Evolutionary conservation across 148 eudicot species (phyloP), one percentile per base, ranked within the genome.

Genomic region (Rhododendron simsii): DNA sequence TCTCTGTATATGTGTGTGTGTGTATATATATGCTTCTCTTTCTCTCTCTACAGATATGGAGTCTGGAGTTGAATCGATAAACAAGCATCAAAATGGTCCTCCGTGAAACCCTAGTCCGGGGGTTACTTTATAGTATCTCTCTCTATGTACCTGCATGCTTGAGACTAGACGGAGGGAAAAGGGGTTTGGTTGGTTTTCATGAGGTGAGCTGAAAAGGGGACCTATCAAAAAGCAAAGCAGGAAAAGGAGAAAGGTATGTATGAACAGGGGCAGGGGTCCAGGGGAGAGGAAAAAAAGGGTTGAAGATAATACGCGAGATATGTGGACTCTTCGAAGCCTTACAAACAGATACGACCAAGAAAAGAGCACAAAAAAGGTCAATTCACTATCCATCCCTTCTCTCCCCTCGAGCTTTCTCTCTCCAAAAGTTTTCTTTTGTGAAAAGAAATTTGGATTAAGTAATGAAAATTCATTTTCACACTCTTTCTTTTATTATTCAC

Each of bases 251-350:
- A 77, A 33, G 85, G 80, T 51, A 51, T 65, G 78, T 61, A 9
- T 47, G 44, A 37, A 45, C 35, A 84, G 73, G 73, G 77, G 35
- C 50, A 9, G 78, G 69, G 73, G 39, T 37, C 39, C 39, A 37
- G 39, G 82, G 73, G 75, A 82, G 73, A 82, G 73, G 78, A 51
- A 28, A 79, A 53, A 85, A 85, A 75, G 79, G 67, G 47, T 82
- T 65, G 65, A 84, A 88, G 88, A 87, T 86, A 87, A 90, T 67
- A 87, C 85, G 78, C 80, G 86, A 41, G 45, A 73, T 88, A 91
- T 94, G 98, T 95, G 97, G 98, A 94, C 90, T 92, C 69, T 84
- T 94, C 81, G 90, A 96, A 94, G 96, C 98, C 96, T 92, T 93
- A 89, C 92, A 95, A 87, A 91, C 86, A 79, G 75, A 86, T 86